A percentile compares a stretch with the other conserved stretches of the same genome.
Conservation (phyloP, 306 rosid genomes). For the barrel medic (Medicago truncatula) region DNA sequence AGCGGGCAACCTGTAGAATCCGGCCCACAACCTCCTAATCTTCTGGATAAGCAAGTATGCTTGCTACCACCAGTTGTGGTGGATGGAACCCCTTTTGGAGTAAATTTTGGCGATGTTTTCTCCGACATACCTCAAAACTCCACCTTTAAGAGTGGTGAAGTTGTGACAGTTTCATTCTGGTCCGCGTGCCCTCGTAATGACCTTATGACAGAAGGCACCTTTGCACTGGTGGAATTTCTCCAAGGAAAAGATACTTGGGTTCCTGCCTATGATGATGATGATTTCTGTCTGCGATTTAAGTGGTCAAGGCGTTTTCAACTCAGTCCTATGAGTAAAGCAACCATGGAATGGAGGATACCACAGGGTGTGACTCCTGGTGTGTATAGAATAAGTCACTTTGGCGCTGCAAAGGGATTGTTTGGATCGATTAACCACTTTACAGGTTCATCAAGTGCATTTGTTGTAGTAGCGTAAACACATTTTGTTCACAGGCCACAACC, state of each 20-base stretch:
- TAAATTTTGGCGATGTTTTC: conserved; percentile 70
- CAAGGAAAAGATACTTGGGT: conserved; percentile 66
- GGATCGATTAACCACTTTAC: conserved; percentile 80
- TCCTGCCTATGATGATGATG: conserved; percentile 88
- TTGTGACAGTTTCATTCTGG: conserved; percentile 75
- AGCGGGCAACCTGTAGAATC: conserved; percentile 48
- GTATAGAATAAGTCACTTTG: conserved; percentile 78
- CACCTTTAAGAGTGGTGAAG: conserved; percentile 68
- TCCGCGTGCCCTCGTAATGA: conserved; percentile 92
- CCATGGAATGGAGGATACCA: conserved; percentile 91
- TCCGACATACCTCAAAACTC: conserved; percentile 71
- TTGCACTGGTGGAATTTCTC: conserved; percentile 78
- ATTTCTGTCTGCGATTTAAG: conserved; percentile 83
- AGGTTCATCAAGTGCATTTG: conserved; percentile 84
- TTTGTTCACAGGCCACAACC: conserved; percentile 5
- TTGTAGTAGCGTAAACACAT: conserved; percentile 60
- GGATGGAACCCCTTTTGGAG: conserved; percentile 72
- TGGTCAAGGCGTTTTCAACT: conserved; percentile 82
- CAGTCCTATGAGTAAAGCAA: conserved; percentile 69
- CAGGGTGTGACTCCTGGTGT: conserved; percentile 65
- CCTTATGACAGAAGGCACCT: conserved; percentile 94
- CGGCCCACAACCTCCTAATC: conserved; percentile 91
- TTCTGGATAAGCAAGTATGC: conserved; percentile 72
- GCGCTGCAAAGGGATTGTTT: conserved; percentile 73
- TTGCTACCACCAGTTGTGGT: conserved; percentile 77